phyloP scores from a whole-genome alignment of 495 filamentous ascomycete genomes.

The Penicillium bialowiezense region DNA sequence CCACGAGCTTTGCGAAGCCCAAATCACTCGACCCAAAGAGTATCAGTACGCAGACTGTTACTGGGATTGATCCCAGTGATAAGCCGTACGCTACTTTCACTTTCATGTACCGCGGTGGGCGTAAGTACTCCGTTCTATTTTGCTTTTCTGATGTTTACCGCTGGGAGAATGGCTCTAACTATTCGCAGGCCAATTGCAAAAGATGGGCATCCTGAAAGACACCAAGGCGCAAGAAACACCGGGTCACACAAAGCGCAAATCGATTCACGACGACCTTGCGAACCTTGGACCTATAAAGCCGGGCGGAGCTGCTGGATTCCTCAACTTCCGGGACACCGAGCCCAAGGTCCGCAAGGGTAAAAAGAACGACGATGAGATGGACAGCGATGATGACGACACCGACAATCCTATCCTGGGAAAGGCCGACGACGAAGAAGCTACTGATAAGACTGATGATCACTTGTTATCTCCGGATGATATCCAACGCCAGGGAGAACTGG shows the following conservation, averaged over 20 bases:
- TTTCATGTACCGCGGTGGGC: slow-evolving; percentile 94
- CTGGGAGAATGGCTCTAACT: slow-evolving; percentile 21
- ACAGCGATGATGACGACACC: slow-evolving; percentile 64
- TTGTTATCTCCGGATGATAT: slow-evolving; percentile 75
- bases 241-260: slow-evolving; percentile 64
- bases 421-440: slow-evolving; percentile 71
- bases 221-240: slow-evolving; percentile 58
- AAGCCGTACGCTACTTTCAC: slow-evolving; percentile 96
- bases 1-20: slow-evolving; percentile 96
- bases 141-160: no score
- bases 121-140: slow-evolving; percentile 70
- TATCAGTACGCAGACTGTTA: slow-evolving; percentile 97
- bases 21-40: slow-evolving; percentile 95
- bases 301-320: slow-evolving; percentile 82
- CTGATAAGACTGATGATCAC: slow-evolving; percentile 53
- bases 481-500: slow-evolving; percentile 76
- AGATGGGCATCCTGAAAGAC: slow-evolving; percentile 80
- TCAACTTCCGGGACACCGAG: slow-evolving; percentile 78
- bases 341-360: slow-evolving; percentile 49
- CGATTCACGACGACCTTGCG: slow-evolving; percentile 75
- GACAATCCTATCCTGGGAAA: slow-evolving; percentile 54
- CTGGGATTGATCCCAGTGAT: slow-evolving; percentile 93
- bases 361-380: slow-evolving; percentile 49
- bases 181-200: slow-evolving; percentile 76
- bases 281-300: slow-evolving; percentile 81